These are phyloP conservation scores for Beauveria asiatica DNA, from an alignment of 2,329 filamentous ascomycete genomes.

Conservation along the genomic window DNA sequence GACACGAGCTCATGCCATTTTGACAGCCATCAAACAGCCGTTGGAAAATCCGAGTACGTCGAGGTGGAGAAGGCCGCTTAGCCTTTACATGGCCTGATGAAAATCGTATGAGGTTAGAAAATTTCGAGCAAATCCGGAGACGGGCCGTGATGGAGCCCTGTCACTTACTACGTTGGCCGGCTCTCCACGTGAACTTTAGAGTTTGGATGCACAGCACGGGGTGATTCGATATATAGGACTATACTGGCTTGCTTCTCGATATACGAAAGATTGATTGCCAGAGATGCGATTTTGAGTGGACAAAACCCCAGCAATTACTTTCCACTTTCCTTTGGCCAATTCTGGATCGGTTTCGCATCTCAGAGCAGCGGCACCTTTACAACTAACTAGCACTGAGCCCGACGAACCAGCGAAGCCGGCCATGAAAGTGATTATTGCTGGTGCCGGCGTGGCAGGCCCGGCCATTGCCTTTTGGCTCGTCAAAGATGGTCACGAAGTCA, in stretches of 20 bases:
- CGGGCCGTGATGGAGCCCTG: neutral
- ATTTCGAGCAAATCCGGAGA: neutral
- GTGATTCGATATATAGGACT: neutral
- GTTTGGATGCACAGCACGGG: neutral
- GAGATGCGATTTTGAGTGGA: neutral
- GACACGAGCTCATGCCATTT: constrained; percentile 4
- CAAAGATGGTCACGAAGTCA: constrained; percentile 13
- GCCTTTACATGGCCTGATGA: neutral
- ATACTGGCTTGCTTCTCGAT: neutral
- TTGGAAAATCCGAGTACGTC: neutral
- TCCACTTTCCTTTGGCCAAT: too few relatives aligned
- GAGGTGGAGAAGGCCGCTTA: neutral
- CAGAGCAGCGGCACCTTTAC: neutral
- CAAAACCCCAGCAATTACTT: neutral
- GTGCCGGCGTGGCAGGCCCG: constrained; percentile 8
- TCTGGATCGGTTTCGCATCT: neutral
- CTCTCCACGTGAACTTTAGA: neutral
- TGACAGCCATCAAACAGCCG: neutral
- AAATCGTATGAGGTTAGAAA: constrained; percentile 5
- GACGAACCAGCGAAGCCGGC: neutral
- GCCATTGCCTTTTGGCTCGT: constrained; percentile 9
- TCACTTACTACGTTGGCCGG: neutral
- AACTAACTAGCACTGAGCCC: neutral
- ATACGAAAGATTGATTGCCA: neutral
- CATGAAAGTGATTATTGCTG: constrained; percentile 9